Percentiles rank a stretch among this genome's conserved stretches.
These are phyloP conservation scores for Phytophthora podocarpi DNA, from an alignment of 352 stramenopile species.

Conservation along the genomic window DNA sequence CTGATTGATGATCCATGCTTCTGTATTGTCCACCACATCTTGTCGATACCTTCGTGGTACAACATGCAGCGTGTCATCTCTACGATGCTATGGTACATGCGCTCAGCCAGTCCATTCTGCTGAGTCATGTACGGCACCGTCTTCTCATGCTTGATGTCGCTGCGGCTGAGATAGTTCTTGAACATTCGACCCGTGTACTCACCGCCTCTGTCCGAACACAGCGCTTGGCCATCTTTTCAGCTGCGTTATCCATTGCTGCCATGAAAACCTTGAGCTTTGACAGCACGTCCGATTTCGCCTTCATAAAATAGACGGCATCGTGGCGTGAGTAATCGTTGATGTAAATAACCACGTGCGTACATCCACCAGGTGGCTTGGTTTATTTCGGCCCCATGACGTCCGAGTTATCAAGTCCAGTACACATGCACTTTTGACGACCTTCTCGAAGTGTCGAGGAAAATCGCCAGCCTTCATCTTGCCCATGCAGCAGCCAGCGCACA, in stretches of 20 bases:
- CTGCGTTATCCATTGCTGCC: not conserved
- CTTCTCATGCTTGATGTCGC: no score
- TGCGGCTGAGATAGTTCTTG: not conserved
- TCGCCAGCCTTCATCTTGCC: not conserved
- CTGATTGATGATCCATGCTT: conserved; percentile 23
- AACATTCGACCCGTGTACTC: not conserved
- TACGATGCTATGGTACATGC: conserved; percentile 24
- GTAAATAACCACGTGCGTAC: conserved; percentile 8
- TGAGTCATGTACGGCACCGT: conserved; percentile 26
- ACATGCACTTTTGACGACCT: conserved; percentile 14
- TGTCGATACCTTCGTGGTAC: conserved; percentile 2
- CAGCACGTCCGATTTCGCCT: conserved; percentile 25
- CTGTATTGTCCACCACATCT: not conserved
- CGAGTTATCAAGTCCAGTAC: conserved; percentile 1
- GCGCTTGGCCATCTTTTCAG: conserved; percentile 1
- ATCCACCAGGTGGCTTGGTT: not conserved
- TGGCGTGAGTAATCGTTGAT: conserved; percentile 33
- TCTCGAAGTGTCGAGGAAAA: conserved; percentile 2
- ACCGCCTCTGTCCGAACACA: conserved; percentile 25
- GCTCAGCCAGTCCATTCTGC: conserved; percentile 26
- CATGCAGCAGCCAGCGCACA: no score
- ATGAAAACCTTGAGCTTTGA: conserved; percentile 20
- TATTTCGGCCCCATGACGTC: no score
- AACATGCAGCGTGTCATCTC: conserved; percentile 22
- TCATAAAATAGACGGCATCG: conserved; percentile 25